phyloP scores from a whole-genome alignment of 345 rosid genomes.

The Mercurialis annua region DNA sequence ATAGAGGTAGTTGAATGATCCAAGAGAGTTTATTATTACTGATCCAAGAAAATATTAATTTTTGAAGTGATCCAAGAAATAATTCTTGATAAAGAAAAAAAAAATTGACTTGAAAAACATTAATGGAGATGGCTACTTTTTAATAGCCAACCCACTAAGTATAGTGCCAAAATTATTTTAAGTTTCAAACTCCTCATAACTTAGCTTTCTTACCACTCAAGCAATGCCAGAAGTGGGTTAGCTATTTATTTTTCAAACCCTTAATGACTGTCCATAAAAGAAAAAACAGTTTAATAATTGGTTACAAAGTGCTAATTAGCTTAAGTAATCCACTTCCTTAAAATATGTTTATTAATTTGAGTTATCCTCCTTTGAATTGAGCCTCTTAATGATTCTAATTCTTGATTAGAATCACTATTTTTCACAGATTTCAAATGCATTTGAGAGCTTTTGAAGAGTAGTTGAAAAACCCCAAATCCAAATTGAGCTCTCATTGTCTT shows the following conservation, averaged over 20 bases:
- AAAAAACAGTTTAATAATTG: not conserved
- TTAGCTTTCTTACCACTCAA: conserved; percentile 29
- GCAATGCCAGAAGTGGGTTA: conserved; percentile 8
- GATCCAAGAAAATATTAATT: conserved; percentile 23
- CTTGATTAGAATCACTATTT: conserved; percentile 11
- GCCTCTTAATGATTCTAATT: not conserved
- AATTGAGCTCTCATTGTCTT: no score
- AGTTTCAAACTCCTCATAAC: not conserved
- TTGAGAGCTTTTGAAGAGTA: no score
- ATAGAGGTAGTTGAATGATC: conserved; percentile 20
- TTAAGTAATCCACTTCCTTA: not conserved
- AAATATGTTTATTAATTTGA: not conserved
- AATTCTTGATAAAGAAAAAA: conserved; percentile 7
- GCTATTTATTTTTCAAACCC: conserved; percentile 11
- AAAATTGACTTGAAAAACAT: not conserved
- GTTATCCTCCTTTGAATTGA: not conserved
- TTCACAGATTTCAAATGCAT: not conserved
- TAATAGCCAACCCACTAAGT: not conserved
- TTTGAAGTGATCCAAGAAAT: conserved; percentile 31
- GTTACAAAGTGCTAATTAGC: not conserved
- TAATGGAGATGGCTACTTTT: not conserved
- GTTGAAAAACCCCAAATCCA: no score
- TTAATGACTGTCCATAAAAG: conserved; percentile 9
- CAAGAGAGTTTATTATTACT: conserved; percentile 16
- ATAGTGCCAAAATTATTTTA: not conserved